Percentiles rank a stretch among this genome's conserved stretches.
Evolutionary conservation across 495 filamentous ascomycete species (phyloP).

Genomic region (Amniculicola lignicola): DNA sequence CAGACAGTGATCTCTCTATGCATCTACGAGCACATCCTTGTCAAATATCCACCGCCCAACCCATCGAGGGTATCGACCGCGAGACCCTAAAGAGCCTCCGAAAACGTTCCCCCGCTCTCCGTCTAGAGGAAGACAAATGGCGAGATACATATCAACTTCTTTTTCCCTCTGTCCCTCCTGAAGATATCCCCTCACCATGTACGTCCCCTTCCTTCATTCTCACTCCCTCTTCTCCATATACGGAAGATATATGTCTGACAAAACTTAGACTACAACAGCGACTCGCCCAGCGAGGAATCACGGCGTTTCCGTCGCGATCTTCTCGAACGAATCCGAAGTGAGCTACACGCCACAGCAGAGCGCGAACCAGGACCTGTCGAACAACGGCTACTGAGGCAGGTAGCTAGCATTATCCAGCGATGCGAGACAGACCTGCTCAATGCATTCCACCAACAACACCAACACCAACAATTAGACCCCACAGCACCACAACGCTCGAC

Average conservation of each 20-base stretch:
- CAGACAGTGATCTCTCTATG: constrained; percentile 11
- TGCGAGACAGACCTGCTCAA: constrained; percentile 18
- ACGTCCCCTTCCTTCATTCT: neutral
- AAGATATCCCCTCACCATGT: constrained; percentile 22
- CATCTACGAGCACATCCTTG: constrained; percentile 15
- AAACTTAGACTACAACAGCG: constrained; percentile 18
- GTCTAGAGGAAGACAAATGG: constrained; percentile 28
- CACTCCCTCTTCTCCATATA: neutral
- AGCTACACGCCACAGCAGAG: constrained; percentile 19
- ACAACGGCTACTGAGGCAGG: constrained; percentile 16
- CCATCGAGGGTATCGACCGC: constrained; percentile 21
- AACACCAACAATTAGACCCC: neutral
- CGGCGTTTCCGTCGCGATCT: constrained; percentile 24
- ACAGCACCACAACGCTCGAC: too few relatives aligned
- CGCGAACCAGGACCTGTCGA: constrained; percentile 10
- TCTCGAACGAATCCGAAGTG: constrained; percentile 10
- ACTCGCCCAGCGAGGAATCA: constrained; percentile 20
- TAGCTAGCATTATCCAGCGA: constrained; percentile 19
- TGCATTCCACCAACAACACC: constrained; percentile 5
- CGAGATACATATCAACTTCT: constrained; percentile 19
- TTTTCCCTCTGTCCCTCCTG: constrained; percentile 7
- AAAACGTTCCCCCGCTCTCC: constrained; percentile 11
- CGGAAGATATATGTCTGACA: neutral
- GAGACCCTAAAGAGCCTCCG: constrained; percentile 20
- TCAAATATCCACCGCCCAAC: constrained; percentile 10